These are phyloP conservation scores for Botrytis medusae DNA, from an alignment of 2,329 filamentous ascomycete genomes.

Conservation along the genomic window DNA sequence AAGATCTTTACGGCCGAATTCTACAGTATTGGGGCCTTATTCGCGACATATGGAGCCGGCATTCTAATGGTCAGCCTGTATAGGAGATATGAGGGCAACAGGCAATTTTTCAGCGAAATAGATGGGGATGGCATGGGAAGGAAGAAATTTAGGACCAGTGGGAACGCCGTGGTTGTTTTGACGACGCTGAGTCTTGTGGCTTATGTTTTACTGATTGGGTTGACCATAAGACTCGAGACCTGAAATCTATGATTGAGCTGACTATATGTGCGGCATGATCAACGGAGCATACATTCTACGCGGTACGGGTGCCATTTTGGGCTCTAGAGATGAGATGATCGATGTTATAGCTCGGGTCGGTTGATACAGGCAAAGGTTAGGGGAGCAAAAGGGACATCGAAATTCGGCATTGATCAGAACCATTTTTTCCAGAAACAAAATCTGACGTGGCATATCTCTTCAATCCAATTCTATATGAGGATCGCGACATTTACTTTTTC, in stretches of 20 bases:
- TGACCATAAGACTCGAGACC: conserved; percentile 48
- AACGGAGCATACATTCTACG: conserved; percentile 9
- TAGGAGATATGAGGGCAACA: conserved; percentile 85
- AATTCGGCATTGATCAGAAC: not conserved
- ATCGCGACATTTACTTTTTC: not conserved
- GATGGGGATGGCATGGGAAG: conserved; percentile 44
- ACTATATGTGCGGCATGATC: conserved; percentile 1
- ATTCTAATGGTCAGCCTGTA: conserved; percentile 82
- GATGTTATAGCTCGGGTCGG: not conserved
- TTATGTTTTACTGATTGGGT: conserved; percentile 56
- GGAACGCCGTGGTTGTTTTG: conserved; percentile 60
- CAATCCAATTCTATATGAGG: not conserved
- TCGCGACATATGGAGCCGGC: conserved; percentile 85
- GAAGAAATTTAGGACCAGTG: conserved; percentile 62
- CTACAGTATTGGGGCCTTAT: conserved; percentile 94
- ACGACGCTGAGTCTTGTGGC: conserved; percentile 57
- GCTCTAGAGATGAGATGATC: not conserved
- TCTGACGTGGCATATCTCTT: not conserved
- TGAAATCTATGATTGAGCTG: conserved; percentile 23
- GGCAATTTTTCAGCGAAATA: conserved; percentile 76
- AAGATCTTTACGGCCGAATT: conserved; percentile 98
- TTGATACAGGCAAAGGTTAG: not conserved
- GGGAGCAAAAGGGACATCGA: not conserved
- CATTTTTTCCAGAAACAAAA: not conserved
- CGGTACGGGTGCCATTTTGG: not conserved